Evolutionary conservation across 2,329 filamentous ascomycete species (phyloP), one percentile per base, ranked within the genome.

Genomic region (Sordariomycetes sp.): DNA sequence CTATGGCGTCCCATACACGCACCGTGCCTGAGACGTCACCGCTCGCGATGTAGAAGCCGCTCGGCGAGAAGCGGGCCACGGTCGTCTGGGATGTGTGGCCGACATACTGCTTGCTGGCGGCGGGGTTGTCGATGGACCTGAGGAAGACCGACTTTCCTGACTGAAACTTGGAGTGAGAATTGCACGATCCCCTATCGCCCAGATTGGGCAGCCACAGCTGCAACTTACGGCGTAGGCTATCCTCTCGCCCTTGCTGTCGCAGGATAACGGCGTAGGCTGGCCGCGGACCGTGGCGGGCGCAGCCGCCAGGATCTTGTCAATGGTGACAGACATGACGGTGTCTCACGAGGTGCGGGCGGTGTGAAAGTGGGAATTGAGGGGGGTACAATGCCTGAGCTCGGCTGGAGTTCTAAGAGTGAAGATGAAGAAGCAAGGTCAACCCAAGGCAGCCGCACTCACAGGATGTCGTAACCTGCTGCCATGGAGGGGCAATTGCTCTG

Each of bases 61-160:
- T 96, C 6, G 94, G 94, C 2, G 93, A 84, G 77, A 99, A 97
- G 58, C 91, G 89, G 53, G 94, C 94, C 62, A 97, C 90, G 3
- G 91, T 96, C 1, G 94, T 96, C 62, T 87, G 81, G 53, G 89
- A 81, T 53, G 90, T 96, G 76, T 99, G 94, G 65, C 88, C 87
- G 16, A 87, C 95, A 75, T 97, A 99, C 73, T 99, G 92, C 69
- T 88, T 91, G 71, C 86, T 86, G 62, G 87, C 74, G 63, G 89
- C 81, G 57, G 93, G 93, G 70, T 94, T 78, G 75, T 99, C 93
- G 76, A 99, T 96, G 62, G 87, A 92, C 65, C 94, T 90, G 54
- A 99, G 80, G 75, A 97, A 97, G 74, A 99, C 87, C 61, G 93
- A 97, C 79, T 97, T 97, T 68, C 90, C 92, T 57, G 91, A 93